A percentile compares a stretch with the other conserved stretches of the same genome.
Evolutionary conservation across 352 stramenopile species (phyloP).

Genomic region (Phytophthora ramorum): DNA sequence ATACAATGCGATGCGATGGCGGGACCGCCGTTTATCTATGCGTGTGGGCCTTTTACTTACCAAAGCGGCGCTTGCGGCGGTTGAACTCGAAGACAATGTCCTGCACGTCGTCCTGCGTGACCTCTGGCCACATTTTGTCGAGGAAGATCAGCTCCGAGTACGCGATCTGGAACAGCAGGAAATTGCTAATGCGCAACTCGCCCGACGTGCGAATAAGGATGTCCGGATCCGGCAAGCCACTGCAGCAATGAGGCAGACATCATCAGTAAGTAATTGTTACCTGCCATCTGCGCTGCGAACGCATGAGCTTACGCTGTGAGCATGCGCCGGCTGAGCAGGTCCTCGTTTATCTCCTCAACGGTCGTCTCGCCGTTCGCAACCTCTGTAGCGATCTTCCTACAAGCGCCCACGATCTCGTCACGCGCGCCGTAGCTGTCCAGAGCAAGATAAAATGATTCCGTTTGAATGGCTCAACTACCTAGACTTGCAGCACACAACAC

Average conservation of each 20-base stretch:
- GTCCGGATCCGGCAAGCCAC: conserved; percentile 91
- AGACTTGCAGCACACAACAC: background rate
- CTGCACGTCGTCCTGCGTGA: conserved; percentile 85
- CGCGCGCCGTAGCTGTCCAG: conserved; percentile 93
- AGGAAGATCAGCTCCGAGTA: conserved; percentile 97
- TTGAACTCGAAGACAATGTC: conserved; percentile 88
- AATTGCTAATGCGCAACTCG: conserved; percentile 96
- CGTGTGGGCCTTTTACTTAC: conserved; percentile 62
- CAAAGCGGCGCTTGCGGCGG: conserved; percentile 88
- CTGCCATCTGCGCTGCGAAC: background rate
- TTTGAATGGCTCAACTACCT: conserved; percentile 2
- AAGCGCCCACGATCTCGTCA: conserved; percentile 95
- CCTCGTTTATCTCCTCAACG: conserved; percentile 83
- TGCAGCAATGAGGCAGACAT: conserved; percentile 28
- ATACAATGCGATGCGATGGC: background rate
- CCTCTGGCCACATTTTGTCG: conserved; percentile 96
- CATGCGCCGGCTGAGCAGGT: conserved; percentile 72
- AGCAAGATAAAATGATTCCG: conserved; percentile 31
- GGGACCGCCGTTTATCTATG: background rate
- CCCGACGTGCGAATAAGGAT: conserved; percentile 96
- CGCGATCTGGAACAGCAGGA: conserved; percentile 95
- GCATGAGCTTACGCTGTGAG: conserved; percentile 75
- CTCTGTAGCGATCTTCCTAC: conserved; percentile 88
- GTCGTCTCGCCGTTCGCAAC: conserved; percentile 70
- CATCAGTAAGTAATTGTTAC: background rate